Percentiles rank a stretch among this genome's conserved stretches.
Evolutionary conservation across 441 rosid genomes (phyloP).

Genomic region (Flueggea neowawraea): DNA sequence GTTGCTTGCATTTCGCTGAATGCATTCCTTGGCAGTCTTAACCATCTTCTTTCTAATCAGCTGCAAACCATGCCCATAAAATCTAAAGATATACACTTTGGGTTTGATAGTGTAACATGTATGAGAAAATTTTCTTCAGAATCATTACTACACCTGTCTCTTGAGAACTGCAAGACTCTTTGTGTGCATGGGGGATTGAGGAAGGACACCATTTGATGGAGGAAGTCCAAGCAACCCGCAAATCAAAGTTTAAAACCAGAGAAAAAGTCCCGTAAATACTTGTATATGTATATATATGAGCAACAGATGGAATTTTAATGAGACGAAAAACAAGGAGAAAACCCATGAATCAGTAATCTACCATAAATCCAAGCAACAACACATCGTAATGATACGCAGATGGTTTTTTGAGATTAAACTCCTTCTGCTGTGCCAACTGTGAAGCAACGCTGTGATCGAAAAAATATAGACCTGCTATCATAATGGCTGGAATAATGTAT

Average conservation of each 20-base stretch:
- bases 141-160: constrained; percentile 50
- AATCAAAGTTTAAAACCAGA: constrained; percentile 47
- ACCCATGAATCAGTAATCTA: constrained; percentile 15
- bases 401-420: constrained; percentile 80
- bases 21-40: constrained; percentile 66
- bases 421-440: constrained; percentile 88
- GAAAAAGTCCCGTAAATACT: neutral
- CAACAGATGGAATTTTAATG: no score
- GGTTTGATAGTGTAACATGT: neutral
- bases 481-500: constrained; percentile 75
- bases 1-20: constrained; percentile 52
- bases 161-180: constrained; percentile 83
- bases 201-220: constrained; percentile 90
- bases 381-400: constrained; percentile 85
- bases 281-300: no score
- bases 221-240: constrained; percentile 90
- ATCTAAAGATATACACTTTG: constrained; percentile 5
- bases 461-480: constrained; percentile 87
- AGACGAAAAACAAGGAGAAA: no score
- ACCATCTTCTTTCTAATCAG: constrained; percentile 78
- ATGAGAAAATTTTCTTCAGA: neutral
- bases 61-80: constrained; percentile 34
- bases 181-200: constrained; percentile 94
- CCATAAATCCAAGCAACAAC: constrained; percentile 68
- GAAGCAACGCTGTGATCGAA: constrained; percentile 93